phyloP scores from a whole-genome alignment of 306 rosid genomes.

The Myrica gale region DNA sequence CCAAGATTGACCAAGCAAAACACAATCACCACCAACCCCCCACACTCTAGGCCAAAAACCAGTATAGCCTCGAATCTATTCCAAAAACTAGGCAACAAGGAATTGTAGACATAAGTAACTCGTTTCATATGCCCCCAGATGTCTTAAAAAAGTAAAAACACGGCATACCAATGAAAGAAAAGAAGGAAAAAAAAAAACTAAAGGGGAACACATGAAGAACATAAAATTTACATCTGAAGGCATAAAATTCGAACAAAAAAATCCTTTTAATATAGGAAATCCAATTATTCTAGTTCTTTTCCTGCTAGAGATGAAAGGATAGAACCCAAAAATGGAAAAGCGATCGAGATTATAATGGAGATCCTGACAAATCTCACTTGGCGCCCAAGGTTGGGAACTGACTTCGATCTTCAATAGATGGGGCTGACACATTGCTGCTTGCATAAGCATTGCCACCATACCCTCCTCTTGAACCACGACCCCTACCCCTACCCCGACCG shows the following conservation, averaged over 20 bases:
- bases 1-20: background rate
- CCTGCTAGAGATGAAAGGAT: constrained; percentile 43
- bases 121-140: constrained; percentile 41
- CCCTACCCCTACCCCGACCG: constrained; percentile 80
- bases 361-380: constrained; percentile 60
- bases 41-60: constrained; percentile 39
- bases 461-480: constrained; percentile 69
- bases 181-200: constrained; percentile 13
- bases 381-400: constrained; percentile 96
- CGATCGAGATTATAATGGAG: constrained; percentile 26
- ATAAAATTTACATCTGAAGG: constrained; percentile 51
- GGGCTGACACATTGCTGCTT: constrained; percentile 52
- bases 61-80: constrained; percentile 31
- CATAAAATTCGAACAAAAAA: constrained; percentile 22
- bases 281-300: constrained; percentile 48
- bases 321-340: constrained; percentile 53
- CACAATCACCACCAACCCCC: background rate
- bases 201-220: constrained; percentile 35
- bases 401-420: constrained; percentile 76
- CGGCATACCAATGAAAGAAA: constrained; percentile 13
- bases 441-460: constrained; percentile 34
- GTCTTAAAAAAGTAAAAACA: constrained; percentile 23
- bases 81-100: constrained; percentile 36
- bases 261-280: constrained; percentile 43
- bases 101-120: constrained; percentile 16